phyloP scores from a whole-genome alignment of 208 protist genomes.

The Crithidia fasciculata region DNA sequence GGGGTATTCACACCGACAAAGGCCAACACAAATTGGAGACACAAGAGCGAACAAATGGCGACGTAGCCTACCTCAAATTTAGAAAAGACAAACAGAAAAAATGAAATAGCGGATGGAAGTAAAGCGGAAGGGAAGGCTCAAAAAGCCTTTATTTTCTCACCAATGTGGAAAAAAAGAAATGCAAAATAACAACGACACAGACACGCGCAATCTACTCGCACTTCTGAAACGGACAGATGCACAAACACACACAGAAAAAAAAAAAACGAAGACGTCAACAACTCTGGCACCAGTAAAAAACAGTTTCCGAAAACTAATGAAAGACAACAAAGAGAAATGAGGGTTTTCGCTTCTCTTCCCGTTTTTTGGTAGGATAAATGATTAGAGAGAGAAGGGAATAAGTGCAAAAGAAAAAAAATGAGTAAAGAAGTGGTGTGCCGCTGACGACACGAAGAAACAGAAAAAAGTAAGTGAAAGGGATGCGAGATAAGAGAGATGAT shows the following conservation, averaged over 20 bases:
- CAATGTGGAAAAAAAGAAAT: background rate
- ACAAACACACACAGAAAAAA: background rate
- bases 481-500: no score
- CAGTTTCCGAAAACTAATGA: no score
- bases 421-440: no score
- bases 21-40: background rate
- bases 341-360: background rate
- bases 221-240: background rate
- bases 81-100: slow-evolving; percentile 1
- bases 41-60: slow-evolving; percentile 2
- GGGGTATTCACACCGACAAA: slow-evolving; percentile 5
- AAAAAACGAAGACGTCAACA: background rate
- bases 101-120: background rate
- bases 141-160: background rate
- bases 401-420: no score
- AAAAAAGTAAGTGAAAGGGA: no score
- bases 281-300: no score
- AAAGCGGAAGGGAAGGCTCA: background rate
- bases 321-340: background rate
- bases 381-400: no score
- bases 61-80: background rate
- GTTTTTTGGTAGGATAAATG: background rate
- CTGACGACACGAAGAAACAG: no score
- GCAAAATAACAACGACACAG: background rate
- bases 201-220: background rate